phyloP scores from a whole-genome alignment of 495 filamentous ascomycete genomes.

The Tirmania nivea region DNA sequence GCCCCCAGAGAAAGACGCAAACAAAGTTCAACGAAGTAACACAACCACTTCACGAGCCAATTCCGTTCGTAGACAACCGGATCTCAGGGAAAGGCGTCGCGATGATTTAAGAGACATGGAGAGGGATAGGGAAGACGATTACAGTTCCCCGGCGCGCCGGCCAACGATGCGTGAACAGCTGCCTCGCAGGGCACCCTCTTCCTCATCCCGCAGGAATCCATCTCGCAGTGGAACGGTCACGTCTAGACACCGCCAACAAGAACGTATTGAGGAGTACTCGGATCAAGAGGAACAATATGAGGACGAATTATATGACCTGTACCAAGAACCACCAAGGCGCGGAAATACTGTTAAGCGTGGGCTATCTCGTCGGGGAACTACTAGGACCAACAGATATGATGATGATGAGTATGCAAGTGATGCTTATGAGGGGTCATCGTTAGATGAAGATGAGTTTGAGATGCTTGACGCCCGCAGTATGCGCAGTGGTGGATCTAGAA shows the following conservation, averaged over 20 bases:
- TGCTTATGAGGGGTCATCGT: slow-evolving; percentile 40
- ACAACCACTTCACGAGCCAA: background rate
- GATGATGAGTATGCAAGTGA: slow-evolving; percentile 52
- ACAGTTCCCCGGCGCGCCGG: slow-evolving; percentile 8
- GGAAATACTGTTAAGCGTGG: slow-evolving; percentile 9
- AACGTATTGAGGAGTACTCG: slow-evolving; percentile 12
- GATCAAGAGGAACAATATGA: slow-evolving; percentile 40
- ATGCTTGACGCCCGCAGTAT: slow-evolving; percentile 32
- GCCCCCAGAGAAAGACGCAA: slow-evolving; percentile 56
- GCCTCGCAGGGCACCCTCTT: slow-evolving; percentile 26
- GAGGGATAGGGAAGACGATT: slow-evolving; percentile 9
- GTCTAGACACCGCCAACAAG: slow-evolving; percentile 20
- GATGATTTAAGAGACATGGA: slow-evolving; percentile 13
- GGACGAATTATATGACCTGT: slow-evolving; percentile 52
- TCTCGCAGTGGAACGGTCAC: slow-evolving; percentile 18
- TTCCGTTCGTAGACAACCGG: background rate
- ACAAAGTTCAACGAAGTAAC: background rate
- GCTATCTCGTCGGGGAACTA: slow-evolving; percentile 22
- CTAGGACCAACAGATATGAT: slow-evolving; percentile 38
- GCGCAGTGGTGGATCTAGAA: slow-evolving; percentile 16
- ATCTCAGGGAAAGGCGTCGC: slow-evolving; percentile 5
- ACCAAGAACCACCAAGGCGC: slow-evolving; percentile 24
- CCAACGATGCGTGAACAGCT: slow-evolving; percentile 19
- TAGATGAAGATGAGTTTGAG: slow-evolving; percentile 64
- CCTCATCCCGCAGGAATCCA: slow-evolving; percentile 17